Conservation (phyloP, 2,329 filamentous ascomycete species). For the Verticillium albo-atrum region DNA sequence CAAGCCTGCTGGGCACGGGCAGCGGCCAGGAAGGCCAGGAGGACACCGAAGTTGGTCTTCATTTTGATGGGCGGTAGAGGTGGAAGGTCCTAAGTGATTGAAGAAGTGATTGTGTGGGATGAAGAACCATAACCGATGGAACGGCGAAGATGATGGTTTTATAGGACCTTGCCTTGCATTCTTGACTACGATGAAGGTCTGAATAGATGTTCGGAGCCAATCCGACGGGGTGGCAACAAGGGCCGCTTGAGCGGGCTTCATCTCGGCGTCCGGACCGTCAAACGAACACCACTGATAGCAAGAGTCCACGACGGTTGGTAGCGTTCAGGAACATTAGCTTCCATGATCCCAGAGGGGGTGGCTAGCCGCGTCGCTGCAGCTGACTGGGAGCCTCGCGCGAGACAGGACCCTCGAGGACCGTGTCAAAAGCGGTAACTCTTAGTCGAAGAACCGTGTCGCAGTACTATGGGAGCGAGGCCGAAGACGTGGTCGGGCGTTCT, state of each 20-base stretch:
- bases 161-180: background rate
- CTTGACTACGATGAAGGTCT: background rate
- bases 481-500: background rate
- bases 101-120: background rate
- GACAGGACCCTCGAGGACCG: background rate
- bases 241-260: background rate
- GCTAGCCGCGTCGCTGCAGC: background rate
- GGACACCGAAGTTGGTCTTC: slow-evolving; percentile 23
- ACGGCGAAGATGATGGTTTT: background rate
- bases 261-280: background rate
- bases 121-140: slow-evolving; percentile 1
- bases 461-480: background rate
- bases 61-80: slow-evolving; percentile 14
- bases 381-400: background rate
- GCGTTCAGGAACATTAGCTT: background rate
- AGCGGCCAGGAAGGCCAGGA: slow-evolving; percentile 35
- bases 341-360: background rate
- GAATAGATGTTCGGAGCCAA: background rate
- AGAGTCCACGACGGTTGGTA: background rate
- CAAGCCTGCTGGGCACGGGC: slow-evolving; percentile 48
- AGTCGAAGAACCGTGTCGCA: background rate
- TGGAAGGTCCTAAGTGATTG: background rate
- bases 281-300: background rate
- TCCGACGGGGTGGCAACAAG: background rate
- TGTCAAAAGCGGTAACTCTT: background rate